Percentiles rank a stretch among this genome's conserved stretches.
Conservation (phyloP, 345 rosid genomes). For the Lepidium africanum region DNA sequence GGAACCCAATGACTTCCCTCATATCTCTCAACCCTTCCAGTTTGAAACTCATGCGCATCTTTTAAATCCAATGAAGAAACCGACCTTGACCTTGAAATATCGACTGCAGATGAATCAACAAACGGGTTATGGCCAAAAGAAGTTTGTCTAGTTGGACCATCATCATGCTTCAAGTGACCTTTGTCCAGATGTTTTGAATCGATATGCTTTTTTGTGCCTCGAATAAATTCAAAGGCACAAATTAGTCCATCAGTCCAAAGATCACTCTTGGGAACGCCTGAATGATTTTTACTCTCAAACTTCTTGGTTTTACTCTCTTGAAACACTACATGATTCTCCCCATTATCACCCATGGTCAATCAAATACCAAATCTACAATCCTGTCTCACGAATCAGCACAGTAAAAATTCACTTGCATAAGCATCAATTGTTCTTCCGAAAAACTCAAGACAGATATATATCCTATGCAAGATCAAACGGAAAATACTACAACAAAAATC, state of each 20-base stretch:
- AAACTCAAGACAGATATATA: neutral
- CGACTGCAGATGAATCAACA: constrained; percentile 21
- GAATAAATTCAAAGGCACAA: constrained; percentile 73
- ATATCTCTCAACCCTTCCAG: constrained; percentile 36
- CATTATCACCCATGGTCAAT: constrained; percentile 1
- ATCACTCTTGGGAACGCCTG: constrained; percentile 37
- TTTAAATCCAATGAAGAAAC: constrained; percentile 33
- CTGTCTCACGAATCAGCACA: neutral
- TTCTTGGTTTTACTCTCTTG: constrained; percentile 21
- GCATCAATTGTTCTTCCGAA: neutral
- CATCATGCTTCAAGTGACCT: constrained; percentile 11
- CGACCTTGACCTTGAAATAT: constrained; percentile 19
- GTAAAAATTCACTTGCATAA: neutral
- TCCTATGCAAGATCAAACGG: neutral
- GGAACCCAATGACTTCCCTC: constrained; percentile 77
- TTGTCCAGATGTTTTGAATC: constrained; percentile 10
- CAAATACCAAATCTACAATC: neutral
- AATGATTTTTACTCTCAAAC: constrained; percentile 10
- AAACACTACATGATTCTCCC: constrained; percentile 8
- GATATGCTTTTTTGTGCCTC: constrained; percentile 31
- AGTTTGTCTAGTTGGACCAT: constrained; percentile 27
- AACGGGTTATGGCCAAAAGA: constrained; percentile 24
- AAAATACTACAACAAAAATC: neutral
- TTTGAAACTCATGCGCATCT: constrained; percentile 28
- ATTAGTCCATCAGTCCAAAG: constrained; percentile 86